Evolutionary conservation across 140 eudicot genomes (phyloP), one percentile per base, ranked within the genome.

Genomic region (Flaveria floridana): DNA sequence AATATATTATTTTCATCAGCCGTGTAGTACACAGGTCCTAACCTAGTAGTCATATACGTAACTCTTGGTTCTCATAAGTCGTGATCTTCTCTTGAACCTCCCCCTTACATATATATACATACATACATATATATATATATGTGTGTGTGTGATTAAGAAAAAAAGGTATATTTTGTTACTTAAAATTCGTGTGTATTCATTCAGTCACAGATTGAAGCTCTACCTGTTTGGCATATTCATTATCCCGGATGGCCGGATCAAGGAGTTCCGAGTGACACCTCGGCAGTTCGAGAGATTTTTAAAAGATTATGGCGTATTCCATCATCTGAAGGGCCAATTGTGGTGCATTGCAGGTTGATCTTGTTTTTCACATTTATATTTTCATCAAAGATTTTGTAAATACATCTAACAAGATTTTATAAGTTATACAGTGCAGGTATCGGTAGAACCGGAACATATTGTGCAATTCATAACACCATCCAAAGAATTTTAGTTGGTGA

Each of bases 171-270:
- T 14, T 15, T n/a, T 51, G 7, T 0, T 20, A 9, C 14, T 21
- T 2, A 0, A 28, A 26, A 26, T 51, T 62, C 3, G 58, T 25
- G 69, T 47, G 64, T 52, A 65, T 81, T 4, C 41, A 34, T 34
- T 34, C 41, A 93, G 98, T 86, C 91, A 28, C 85, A 79, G 65
- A 86, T 79, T 72, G 91, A 88, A 48, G 96, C 97, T 28, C 70
- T 88, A 58, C 76, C 86, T 76, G 89, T 93, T 83, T 81, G 88
- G 78, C 98, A 93, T 64, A 80, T 93, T 57, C 91, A 83, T 34
- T 88, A 90, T 84, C 98, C 96, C 15, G 98, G 88, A 58, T 93
- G 98, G 97, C 98, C 97, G 25, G 98, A 93, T 84, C 91, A 86
- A 63, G 98, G 97, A 77, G 97, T 93, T 68, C 98, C 98, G 0